Conservation (phyloP, 176 grass and related monocot genomes). For the Bonia amplexicaulis region DNA sequence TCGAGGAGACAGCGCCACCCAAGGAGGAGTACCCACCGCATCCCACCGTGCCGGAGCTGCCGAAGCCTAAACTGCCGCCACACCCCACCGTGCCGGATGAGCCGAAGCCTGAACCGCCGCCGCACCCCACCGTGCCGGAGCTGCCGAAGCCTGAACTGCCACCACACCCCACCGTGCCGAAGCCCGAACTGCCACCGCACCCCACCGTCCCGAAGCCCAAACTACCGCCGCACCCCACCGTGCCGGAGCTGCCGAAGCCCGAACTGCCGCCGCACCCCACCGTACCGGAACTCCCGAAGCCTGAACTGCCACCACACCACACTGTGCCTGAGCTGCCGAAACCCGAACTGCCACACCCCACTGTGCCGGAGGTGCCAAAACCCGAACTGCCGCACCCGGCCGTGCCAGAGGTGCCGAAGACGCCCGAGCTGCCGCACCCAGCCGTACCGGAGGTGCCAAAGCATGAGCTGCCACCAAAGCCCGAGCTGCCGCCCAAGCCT, state of each 20-base stretch:
- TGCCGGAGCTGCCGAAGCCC: not conserved
- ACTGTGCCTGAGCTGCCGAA: not conserved
- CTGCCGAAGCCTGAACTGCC: not conserved
- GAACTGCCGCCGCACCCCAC: not conserved
- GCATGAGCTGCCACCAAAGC: not conserved
- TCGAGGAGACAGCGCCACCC: slow-evolving; percentile 17
- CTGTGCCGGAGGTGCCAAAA: not conserved
- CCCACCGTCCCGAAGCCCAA: not conserved
- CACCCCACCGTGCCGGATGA: not conserved
- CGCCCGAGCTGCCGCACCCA: not conserved
- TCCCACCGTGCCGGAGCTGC: not conserved
- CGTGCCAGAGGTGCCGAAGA: not conserved
- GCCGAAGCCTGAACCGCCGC: not conserved
- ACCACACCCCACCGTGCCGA: not conserved
- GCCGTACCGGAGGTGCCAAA: not conserved
- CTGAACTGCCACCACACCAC: not conserved
- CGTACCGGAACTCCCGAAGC: not conserved
- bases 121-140: not conserved
- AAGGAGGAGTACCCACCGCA: not conserved
- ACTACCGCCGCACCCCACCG: not conserved
- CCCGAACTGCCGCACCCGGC: not conserved
- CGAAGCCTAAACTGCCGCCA: not conserved
- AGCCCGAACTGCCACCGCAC: not conserved
- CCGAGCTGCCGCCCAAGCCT: not conserved
- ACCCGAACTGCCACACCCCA: not conserved